Evolutionary conservation across 1,139 yeast species (phyloP).

Genomic region (Suhomyces wounanorum): DNA sequence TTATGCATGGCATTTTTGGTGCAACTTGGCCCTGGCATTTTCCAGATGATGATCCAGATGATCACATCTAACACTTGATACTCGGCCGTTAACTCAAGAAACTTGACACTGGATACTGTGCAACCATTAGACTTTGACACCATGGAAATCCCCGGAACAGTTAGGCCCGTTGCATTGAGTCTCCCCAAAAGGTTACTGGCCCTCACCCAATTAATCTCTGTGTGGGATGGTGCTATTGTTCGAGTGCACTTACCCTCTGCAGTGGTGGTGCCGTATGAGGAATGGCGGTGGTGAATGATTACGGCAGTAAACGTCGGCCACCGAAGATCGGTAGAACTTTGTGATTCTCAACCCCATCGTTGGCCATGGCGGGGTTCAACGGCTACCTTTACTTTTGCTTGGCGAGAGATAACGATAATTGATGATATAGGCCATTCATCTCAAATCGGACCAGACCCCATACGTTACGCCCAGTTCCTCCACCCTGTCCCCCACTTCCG

Average conservation of each 20-base stretch:
- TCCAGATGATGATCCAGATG: too few relatives aligned
- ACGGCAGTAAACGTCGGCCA: neutral
- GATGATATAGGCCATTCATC: neutral
- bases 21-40: too few relatives aligned
- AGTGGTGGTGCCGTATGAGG: conserved; percentile 3
- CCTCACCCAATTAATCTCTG: too few relatives aligned
- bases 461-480: too few relatives aligned
- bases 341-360: neutral
- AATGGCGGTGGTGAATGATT: neutral
- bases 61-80: too few relatives aligned
- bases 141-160: too few relatives aligned
- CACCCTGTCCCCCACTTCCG: too few relatives aligned
- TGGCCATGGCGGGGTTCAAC: neutral
- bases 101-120: too few relatives aligned
- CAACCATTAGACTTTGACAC: too few relatives aligned
- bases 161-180: neutral
- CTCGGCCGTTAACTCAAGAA: too few relatives aligned
- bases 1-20: too few relatives aligned
- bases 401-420: neutral
- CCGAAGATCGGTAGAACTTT: neutral
- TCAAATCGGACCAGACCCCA: too few relatives aligned
- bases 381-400: neutral
- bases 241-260: conserved; percentile 1
- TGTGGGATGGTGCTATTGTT: neutral
- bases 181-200: neutral